Evolutionary conservation across 805 yeast genomes (phyloP).

Genomic region (Saccharomycopsis javanensis): DNA sequence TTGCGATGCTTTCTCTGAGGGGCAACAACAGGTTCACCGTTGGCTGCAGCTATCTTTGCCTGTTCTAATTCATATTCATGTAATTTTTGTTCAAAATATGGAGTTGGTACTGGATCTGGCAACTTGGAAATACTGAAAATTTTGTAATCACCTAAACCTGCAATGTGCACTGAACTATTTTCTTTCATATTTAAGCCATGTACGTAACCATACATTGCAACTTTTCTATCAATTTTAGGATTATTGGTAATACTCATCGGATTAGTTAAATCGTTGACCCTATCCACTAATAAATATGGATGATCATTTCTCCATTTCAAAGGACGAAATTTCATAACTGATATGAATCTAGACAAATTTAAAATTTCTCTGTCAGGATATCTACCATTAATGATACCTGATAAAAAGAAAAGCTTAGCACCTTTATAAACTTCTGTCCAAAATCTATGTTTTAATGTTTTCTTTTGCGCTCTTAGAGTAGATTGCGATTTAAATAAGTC

Average conservation of each 20-base stretch:
- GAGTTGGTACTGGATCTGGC: slow-evolving; percentile 99
- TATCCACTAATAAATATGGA: slow-evolving; percentile 84
- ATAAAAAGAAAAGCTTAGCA: slow-evolving; percentile 86
- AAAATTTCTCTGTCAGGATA: slow-evolving; percentile 95
- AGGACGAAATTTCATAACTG: slow-evolving; percentile 98
- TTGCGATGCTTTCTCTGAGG: slow-evolving; percentile 47
- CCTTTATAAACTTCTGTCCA: slow-evolving; percentile 99
- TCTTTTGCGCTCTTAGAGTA: slow-evolving; percentile 84
- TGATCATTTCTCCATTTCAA: slow-evolving; percentile 98
- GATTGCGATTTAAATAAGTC: slow-evolving; percentile 87
- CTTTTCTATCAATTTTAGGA: slow-evolving; percentile 76
- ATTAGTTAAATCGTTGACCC: slow-evolving; percentile 90
- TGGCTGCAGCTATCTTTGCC: slow-evolving; percentile 53
- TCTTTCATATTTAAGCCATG: slow-evolving; percentile 79
- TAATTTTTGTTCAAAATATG: slow-evolving; percentile 74
- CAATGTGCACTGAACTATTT: slow-evolving; percentile 77
- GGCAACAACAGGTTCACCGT: slow-evolving; percentile 43
- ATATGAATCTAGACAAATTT: slow-evolving; percentile 82
- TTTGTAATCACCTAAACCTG: slow-evolving; percentile 89
- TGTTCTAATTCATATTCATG: slow-evolving; percentile 75
- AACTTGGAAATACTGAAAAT: slow-evolving; percentile 72
- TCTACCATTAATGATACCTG: slow-evolving; percentile 94
- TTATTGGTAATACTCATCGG: slow-evolving; percentile 64
- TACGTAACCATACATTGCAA: slow-evolving; percentile 87
- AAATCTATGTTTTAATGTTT: slow-evolving; percentile 82